Conservation (phyloP, 208 protist genomes). For the Balamuthia mandrillaris region DNA sequence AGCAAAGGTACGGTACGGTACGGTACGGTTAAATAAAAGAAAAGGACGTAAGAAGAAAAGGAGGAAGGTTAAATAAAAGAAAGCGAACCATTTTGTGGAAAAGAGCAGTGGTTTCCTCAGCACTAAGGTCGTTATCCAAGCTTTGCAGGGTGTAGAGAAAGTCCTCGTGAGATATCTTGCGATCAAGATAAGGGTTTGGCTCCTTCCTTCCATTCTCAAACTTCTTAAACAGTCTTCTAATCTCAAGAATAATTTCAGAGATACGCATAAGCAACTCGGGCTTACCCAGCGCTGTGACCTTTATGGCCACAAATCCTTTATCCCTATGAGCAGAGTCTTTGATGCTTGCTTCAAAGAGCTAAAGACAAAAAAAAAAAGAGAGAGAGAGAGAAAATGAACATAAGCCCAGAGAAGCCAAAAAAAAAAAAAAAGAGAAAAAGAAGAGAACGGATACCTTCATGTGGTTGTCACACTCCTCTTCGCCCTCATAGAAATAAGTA, state of each 20-base stretch:
- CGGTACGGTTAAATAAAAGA: not conserved
- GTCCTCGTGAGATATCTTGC: not conserved
- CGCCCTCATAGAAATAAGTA: constrained; percentile 66
- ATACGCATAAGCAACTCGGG: constrained; percentile 33
- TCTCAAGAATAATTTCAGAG: not conserved
- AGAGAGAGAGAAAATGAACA: not conserved
- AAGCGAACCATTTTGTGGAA: not conserved
- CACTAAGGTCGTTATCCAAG: not conserved
- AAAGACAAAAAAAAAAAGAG: not conserved
- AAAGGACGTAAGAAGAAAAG: not conserved
- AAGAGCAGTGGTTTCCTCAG: not conserved
- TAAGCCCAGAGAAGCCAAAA: not conserved
- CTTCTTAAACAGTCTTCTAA: not conserved
- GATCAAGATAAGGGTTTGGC: not conserved
- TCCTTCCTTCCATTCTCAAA: not conserved
- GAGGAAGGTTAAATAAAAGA: not conserved
- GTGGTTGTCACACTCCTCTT: not conserved
- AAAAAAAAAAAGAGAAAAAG: not conserved
- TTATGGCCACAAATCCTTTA: constrained; percentile 80
- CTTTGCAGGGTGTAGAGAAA: not conserved
- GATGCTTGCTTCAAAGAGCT: constrained; percentile 55
- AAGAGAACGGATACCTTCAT: not conserved
- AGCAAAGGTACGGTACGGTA: too few relatives aligned
- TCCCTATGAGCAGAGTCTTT: too few relatives aligned
- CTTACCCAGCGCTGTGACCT: constrained; percentile 83